Evolutionary conservation across 1,284 basidiomycete genomes (phyloP).

Genomic region (Leccinum holopus): DNA sequence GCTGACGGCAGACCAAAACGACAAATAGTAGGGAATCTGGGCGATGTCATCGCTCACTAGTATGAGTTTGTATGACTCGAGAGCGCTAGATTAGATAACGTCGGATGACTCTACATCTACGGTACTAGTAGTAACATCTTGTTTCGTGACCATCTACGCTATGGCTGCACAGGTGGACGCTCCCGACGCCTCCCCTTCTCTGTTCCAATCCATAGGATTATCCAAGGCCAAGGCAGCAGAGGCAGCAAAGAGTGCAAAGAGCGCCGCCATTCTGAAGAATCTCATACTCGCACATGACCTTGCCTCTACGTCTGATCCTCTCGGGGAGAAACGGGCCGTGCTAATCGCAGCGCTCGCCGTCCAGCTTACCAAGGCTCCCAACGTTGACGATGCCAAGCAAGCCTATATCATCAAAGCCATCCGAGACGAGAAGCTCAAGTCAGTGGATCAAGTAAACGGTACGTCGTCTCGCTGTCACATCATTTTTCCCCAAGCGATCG

Average conservation of each 20-base stretch:
- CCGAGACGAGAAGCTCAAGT: slow-evolving; percentile 71
- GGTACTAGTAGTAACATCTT: not conserved
- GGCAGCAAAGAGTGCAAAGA: slow-evolving; percentile 78
- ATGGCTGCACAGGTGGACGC: not conserved
- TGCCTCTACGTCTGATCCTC: slow-evolving; percentile 34
- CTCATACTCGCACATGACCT: slow-evolving; percentile 65
- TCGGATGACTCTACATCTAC: no score
- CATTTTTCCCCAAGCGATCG: not conserved
- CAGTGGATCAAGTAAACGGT: slow-evolving; percentile 88
- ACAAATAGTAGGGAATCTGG: slow-evolving; percentile 46
- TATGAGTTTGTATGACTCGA: not conserved
- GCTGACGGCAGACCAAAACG: slow-evolving; percentile 47
- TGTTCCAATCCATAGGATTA: slow-evolving; percentile 83
- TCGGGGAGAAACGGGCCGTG: slow-evolving; percentile 82
- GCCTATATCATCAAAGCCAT: slow-evolving; percentile 72
- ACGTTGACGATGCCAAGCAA: slow-evolving; percentile 53
- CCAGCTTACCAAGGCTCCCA: slow-evolving; percentile 54
- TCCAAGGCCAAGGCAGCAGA: slow-evolving; percentile 80
- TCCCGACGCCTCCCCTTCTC: slow-evolving; percentile 39
- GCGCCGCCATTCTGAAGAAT: slow-evolving; percentile 66
- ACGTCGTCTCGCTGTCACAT: slow-evolving; percentile 27
- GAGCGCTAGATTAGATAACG: not conserved
- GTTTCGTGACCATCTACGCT: not conserved
- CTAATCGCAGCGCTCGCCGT: slow-evolving; percentile 72
- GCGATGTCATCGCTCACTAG: slow-evolving; percentile 50